phyloP scores from a whole-genome alignment of 1,284 basidiomycete species.

The Naganishia sp. region DNA sequence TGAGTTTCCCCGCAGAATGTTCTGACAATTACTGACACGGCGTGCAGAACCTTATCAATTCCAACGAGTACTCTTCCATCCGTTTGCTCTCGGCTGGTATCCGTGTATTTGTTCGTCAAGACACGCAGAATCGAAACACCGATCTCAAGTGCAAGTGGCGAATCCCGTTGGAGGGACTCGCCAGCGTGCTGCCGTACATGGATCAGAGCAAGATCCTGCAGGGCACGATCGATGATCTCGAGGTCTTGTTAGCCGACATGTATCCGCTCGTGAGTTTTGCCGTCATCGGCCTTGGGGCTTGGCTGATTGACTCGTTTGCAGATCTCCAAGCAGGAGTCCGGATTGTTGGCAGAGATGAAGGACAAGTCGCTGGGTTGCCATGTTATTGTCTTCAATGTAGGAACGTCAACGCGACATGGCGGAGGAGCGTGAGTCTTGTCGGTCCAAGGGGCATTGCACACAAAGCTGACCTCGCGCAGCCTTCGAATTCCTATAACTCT shows the following conservation, averaged over 20 bases:
- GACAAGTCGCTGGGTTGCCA: conserved; percentile 63
- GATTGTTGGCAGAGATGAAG: conserved; percentile 35
- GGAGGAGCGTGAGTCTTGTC: conserved; percentile 60
- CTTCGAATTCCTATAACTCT: conserved; percentile 73
- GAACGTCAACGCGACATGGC: conserved; percentile 53
- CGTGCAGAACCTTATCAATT: conserved; percentile 10
- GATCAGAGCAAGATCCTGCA: conserved; percentile 65
- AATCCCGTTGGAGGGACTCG: conserved; percentile 80
- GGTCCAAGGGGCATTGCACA: neutral
- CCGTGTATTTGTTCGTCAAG: conserved; percentile 66
- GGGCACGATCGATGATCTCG: conserved; percentile 65
- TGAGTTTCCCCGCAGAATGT: conserved; percentile 30
- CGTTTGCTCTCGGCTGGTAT: conserved; percentile 89
- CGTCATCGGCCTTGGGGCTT: neutral
- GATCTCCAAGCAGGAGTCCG: conserved; percentile 25
- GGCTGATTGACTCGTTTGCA: conserved; percentile 1
- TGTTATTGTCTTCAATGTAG: conserved; percentile 67
- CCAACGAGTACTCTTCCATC: conserved; percentile 16
- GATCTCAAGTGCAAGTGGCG: conserved; percentile 60
- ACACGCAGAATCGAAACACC: conserved; percentile 53
- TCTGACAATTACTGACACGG: neutral
- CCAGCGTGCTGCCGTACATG: conserved; percentile 77
- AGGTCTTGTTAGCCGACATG: conserved; percentile 68
- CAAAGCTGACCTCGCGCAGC: conserved; percentile 51
- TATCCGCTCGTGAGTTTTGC: conserved; percentile 64